Base-by-base conservation (phyloP, 2,329 filamentous ascomycete genomes). In the Cladosporium sp. region DNA sequence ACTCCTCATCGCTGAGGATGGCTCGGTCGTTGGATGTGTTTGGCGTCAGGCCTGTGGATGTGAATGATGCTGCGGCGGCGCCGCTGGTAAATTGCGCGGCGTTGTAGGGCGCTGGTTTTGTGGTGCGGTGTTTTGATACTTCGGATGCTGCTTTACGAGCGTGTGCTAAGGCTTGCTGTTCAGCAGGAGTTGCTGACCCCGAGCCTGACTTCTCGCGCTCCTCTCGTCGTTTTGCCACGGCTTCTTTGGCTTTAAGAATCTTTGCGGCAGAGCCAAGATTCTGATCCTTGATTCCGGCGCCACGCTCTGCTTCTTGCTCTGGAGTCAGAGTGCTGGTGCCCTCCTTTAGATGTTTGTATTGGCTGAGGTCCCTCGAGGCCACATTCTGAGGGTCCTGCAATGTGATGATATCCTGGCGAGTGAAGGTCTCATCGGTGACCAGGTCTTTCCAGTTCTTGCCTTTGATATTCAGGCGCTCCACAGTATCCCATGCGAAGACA, bases 391-490 rank as follows among this genome's bases (percentile, higher is more conserved):
- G 95, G 76, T 99, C 95, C 77, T 99, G 96, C 11, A 99, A 82
- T 0, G 93, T 97, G 74, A 99, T 96, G 68, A 99, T 94, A 78
- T 99, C 95, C 72, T 91, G 91, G 68, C 95, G 87, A 34, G 87
- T 87, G 74, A 99, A 99, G 67, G 93, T 90, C 68, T 88, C 85
- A 72, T 99, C 94, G 74, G 91, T 92, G 10, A 98, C 86, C 52
- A 99, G 80, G 79, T 99, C 95, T 70, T 84, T 86, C 95, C 95
- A 99, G 82, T 96, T 90, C 85, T 97, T 98, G 59, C 92, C 86
- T 82, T 98, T 98, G 79, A 99, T 90, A 78, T 99, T 99, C 81
- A 99, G 87, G 73, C 92, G 87, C 79, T 98, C 92, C 44, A 99
- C 88, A 1, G 96, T 99, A 74, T 99, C 96, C 87, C 90, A 97